Conservation (phyloP, 2,329 filamentous ascomycete species). For the Amylocarpus encephaloides region DNA sequence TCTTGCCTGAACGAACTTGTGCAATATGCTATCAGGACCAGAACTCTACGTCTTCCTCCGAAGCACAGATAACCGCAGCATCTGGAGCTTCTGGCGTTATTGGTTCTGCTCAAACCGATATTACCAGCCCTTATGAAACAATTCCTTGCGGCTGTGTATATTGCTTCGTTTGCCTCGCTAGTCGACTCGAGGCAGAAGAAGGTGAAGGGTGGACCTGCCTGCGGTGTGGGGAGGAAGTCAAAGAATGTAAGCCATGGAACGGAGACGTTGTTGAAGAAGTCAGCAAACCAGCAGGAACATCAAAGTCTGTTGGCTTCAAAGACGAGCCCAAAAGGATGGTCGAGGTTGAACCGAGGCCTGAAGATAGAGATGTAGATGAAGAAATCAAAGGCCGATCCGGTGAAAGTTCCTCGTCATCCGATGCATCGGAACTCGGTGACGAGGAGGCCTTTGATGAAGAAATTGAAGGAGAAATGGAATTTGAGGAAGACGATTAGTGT, state of each 20-base stretch:
- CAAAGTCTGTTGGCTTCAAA: conserved; percentile 58
- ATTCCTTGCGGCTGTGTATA: conserved; percentile 87
- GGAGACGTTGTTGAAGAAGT: conserved; percentile 72
- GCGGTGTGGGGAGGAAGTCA: conserved; percentile 76
- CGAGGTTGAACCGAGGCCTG: conserved; percentile 19
- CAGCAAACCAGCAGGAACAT: conserved; percentile 30
- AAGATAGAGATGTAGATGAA: conserved; percentile 27
- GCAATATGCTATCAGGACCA: conserved; percentile 96
- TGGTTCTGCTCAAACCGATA: conserved; percentile 83
- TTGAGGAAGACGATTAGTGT: conserved; percentile 10
- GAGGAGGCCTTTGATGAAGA: conserved; percentile 27
- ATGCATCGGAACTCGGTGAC: conserved; percentile 20
- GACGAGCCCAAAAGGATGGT: conserved; percentile 33
- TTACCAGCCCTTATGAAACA: conserved; percentile 93
- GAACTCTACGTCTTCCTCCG: conserved; percentile 63
- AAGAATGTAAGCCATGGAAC: conserved; percentile 83
- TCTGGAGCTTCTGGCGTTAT: conserved; percentile 65
- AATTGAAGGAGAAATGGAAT: conserved; percentile 21
- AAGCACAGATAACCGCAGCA: conserved; percentile 69
- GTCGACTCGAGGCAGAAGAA: conserved; percentile 83
- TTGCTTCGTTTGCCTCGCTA: conserved; percentile 93
- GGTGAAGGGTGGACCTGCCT: conserved; percentile 92
- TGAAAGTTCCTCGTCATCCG: conserved; percentile 15
- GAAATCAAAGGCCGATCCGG: conserved; percentile 19
- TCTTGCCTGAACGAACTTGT: conserved; percentile 88